Percentiles rank a stretch among this genome's conserved stretches.
These are phyloP conservation scores for Yueomyces sp. DNA, from an alignment of 805 yeast genomes.

Conservation along the genomic window DNA sequence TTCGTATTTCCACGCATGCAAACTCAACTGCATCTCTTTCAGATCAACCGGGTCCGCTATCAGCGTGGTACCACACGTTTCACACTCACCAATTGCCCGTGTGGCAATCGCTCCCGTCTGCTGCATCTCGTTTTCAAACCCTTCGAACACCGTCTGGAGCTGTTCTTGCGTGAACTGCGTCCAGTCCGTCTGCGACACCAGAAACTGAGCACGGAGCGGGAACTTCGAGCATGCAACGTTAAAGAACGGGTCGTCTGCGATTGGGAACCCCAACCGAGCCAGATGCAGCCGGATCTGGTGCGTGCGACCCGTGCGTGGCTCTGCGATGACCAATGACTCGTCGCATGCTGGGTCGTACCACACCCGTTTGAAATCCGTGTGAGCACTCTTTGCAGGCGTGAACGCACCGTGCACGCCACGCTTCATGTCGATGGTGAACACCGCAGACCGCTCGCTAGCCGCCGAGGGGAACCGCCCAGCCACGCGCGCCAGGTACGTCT, in stretches of 20 bases:
- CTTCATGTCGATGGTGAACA: slow-evolving; percentile 61
- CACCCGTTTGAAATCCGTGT: slow-evolving; percentile 50
- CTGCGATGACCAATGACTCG: slow-evolving; percentile 56
- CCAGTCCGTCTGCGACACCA: slow-evolving; percentile 10
- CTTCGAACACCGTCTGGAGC: slow-evolving; percentile 1
- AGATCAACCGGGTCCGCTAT: slow-evolving; percentile 1
- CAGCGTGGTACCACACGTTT: slow-evolving; percentile 12
- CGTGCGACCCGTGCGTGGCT: slow-evolving; percentile 87
- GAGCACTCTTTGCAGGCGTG: slow-evolving; percentile 43
- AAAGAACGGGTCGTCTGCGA: slow-evolving; percentile 77
- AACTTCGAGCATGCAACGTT: slow-evolving; percentile 10
- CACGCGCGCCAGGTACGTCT: slow-evolving; percentile 78
- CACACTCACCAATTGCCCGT: slow-evolving; percentile 12
- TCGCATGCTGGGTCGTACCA: slow-evolving; percentile 40
- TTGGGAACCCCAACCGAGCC: slow-evolving; percentile 74
- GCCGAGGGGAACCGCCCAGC: slow-evolving; percentile 62
- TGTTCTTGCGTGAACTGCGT: slow-evolving; percentile 1
- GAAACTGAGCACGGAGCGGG: slow-evolving; percentile 14
- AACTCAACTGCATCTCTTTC: slow-evolving; percentile 16
- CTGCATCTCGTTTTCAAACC: background rate
- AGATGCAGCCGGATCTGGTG: slow-evolving; percentile 92
- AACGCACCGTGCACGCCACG: slow-evolving; percentile 39
- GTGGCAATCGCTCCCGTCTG: slow-evolving; percentile 2
- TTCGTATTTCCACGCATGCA: slow-evolving; percentile 28
- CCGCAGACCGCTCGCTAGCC: slow-evolving; percentile 27